phyloP scores from a whole-genome alignment of 768 basidiomycete species.

The Termitomyces sp. region DNA sequence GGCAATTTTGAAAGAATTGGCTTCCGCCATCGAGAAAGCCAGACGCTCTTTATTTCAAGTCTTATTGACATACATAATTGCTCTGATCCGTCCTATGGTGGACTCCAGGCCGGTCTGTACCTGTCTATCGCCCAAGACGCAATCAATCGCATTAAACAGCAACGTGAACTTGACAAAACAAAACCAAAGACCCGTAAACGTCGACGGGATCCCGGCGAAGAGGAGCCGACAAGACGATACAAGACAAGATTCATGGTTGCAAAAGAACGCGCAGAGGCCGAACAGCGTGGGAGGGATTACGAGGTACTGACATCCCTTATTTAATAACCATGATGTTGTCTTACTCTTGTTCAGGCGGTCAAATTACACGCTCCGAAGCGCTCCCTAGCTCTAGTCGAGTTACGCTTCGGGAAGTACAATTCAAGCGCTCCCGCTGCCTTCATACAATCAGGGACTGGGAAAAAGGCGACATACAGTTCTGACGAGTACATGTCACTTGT shows the following conservation, averaged over 20 bases:
- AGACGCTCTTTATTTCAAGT: background rate
- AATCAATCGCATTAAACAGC: background rate
- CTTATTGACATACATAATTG: background rate
- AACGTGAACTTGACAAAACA: background rate
- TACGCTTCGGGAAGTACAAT: background rate
- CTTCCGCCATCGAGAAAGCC: background rate
- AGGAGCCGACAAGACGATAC: background rate
- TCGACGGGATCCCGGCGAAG: background rate
- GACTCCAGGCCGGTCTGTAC: background rate
- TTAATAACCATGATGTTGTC: background rate
- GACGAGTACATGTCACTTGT: background rate
- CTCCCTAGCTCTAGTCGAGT: background rate
- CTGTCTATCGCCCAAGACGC: background rate
- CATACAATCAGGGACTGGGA: background rate
- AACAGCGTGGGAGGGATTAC: background rate
- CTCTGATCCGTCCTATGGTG: background rate
- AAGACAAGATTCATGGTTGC: background rate
- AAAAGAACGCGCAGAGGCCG: background rate
- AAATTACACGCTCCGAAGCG: background rate
- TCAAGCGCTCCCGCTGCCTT: background rate
- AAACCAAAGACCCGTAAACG: background rate
- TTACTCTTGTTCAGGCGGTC: background rate
- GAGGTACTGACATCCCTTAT: background rate
- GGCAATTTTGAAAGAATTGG: background rate
- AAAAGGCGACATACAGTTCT: background rate